A percentile compares a stretch with the other conserved stretches of the same genome.
These are phyloP conservation scores for Pleomassaria siparia DNA, from an alignment of 2,329 filamentous ascomycete genomes.

Conservation along the genomic window DNA sequence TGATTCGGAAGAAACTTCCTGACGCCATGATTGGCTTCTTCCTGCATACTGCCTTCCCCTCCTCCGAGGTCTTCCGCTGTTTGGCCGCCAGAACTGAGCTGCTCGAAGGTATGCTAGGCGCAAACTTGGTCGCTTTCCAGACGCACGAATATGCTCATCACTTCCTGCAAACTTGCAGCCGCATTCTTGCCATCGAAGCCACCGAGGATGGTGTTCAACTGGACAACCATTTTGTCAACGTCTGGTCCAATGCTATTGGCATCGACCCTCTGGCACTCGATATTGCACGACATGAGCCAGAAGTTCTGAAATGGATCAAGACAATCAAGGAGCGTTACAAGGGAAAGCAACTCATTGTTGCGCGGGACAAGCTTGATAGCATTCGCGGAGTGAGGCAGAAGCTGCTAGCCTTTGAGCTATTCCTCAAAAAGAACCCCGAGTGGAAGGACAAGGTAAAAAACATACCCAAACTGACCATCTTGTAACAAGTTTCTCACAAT, in stretches of 20 bases:
- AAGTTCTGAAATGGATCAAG: constrained; percentile 76
- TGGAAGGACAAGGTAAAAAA: constrained; percentile 72
- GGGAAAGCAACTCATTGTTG: constrained; percentile 87
- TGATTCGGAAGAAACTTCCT: constrained; percentile 87
- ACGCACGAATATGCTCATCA: constrained; percentile 91
- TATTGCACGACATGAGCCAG: constrained; percentile 67
- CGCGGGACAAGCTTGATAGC: constrained; percentile 89
- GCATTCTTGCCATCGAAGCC: constrained; percentile 85
- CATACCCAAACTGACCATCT: no score
- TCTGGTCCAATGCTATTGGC: constrained; percentile 82
- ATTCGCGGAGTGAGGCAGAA: constrained; percentile 93
- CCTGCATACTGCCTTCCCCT: constrained; percentile 91
- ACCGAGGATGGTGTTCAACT: constrained; percentile 85
- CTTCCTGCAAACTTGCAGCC: constrained; percentile 93
- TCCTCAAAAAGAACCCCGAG: constrained; percentile 89
- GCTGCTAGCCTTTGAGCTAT: constrained; percentile 86
- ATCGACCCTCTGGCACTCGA: constrained; percentile 81
- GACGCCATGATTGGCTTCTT: constrained; percentile 97
- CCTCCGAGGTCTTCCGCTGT: constrained; percentile 93
- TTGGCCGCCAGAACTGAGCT: constrained; percentile 83
- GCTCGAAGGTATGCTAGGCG: constrained; percentile 87
- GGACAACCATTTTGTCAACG: constrained; percentile 90
- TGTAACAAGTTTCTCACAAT: no score
- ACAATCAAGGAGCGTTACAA: constrained; percentile 82
- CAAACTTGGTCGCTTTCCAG: constrained; percentile 91